phyloP scores from a whole-genome alignment of 208 protist genomes.

The Trypanosoma boissoni region DNA sequence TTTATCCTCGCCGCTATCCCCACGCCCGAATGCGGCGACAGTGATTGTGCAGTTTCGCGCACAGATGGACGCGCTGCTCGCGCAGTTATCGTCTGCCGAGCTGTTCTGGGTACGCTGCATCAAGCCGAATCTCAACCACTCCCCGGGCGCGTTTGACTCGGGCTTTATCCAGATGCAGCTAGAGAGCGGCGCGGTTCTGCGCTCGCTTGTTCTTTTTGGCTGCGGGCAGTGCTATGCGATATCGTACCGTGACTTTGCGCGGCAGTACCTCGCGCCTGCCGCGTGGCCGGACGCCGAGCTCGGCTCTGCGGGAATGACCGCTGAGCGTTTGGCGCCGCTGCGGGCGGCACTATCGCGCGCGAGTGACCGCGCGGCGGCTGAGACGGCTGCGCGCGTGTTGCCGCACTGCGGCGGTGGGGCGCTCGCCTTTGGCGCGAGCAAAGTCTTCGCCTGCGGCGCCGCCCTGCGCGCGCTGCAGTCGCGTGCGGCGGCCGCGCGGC shows the following conservation, averaged over 20 bases:
- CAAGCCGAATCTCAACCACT: slow-evolving; percentile 13
- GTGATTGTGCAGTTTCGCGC: slow-evolving; percentile 23
- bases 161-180: slow-evolving; percentile 15
- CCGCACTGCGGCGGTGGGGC: slow-evolving; percentile 8
- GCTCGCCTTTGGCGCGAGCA: slow-evolving; percentile 11
- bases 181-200: slow-evolving; percentile 4
- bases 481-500: slow-evolving; percentile 1
- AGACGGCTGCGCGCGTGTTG: not conserved
- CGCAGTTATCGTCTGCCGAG: slow-evolving; percentile 6
- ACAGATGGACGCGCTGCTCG: slow-evolving; percentile 21
- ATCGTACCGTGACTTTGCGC: slow-evolving; percentile 10
- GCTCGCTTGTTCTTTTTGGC: slow-evolving; percentile 14
- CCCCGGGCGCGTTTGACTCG: slow-evolving; percentile 13
- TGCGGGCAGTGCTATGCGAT: slow-evolving; percentile 14
- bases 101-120: slow-evolving; percentile 25
- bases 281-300: not conserved
- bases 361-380: slow-evolving; percentile 15
- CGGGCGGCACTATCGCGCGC: slow-evolving; percentile 3
- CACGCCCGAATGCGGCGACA: slow-evolving; percentile 14
- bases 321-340: not conserved
- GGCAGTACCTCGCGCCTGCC: slow-evolving; percentile 16
- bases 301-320: not conserved
- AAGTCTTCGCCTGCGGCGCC: slow-evolving; percentile 14
- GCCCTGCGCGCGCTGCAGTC: slow-evolving; percentile 5
- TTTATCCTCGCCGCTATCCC: too few relatives aligned